phyloP scores from a whole-genome alignment of 345 rosid species.

The Cardamine occulta region DNA sequence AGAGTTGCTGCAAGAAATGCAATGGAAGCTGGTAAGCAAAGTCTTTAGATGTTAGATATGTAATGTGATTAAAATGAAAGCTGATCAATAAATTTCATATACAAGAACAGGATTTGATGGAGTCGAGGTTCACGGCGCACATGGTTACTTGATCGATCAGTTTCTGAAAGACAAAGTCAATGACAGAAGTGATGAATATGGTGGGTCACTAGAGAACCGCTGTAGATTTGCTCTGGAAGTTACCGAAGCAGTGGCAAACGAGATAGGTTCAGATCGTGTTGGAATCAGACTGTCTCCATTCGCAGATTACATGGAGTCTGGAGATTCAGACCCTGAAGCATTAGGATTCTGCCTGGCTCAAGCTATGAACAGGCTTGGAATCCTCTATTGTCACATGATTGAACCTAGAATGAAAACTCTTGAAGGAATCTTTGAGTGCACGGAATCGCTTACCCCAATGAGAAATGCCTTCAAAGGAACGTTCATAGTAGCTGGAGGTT shows the following conservation, averaged over 20 bases:
- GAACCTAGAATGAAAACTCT: constrained; percentile 57
- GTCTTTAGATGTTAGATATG: not conserved
- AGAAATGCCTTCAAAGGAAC: constrained; percentile 65
- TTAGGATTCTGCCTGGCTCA: constrained; percentile 60
- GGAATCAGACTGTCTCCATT: constrained; percentile 66
- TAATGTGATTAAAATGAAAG: not conserved
- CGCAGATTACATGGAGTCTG: constrained; percentile 49
- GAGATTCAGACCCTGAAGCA: constrained; percentile 60
- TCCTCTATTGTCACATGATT: constrained; percentile 64
- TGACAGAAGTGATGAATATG: constrained; percentile 63
- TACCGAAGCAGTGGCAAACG: constrained; percentile 56
- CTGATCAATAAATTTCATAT: not conserved
- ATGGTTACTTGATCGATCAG: constrained; percentile 65
- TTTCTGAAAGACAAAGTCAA: constrained; percentile 66
- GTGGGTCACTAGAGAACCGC: constrained; percentile 65
- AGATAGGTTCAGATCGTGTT: constrained; percentile 64
- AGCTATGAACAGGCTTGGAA: constrained; percentile 52
- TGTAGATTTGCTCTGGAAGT: constrained; percentile 61
- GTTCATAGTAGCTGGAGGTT: constrained; percentile 68
- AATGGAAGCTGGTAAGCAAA: constrained; percentile 60
- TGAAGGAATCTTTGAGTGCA: constrained; percentile 35
- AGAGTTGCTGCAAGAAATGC: constrained; percentile 72
- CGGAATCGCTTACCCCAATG: constrained; percentile 52
- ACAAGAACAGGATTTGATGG: constrained; percentile 59
- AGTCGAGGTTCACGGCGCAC: constrained; percentile 72